A percentile compares a stretch with the other conserved stretches of the same genome.
phyloP scores from a whole-genome alignment of 441 rosid species.

The Bocquillonia castaneifolia region DNA sequence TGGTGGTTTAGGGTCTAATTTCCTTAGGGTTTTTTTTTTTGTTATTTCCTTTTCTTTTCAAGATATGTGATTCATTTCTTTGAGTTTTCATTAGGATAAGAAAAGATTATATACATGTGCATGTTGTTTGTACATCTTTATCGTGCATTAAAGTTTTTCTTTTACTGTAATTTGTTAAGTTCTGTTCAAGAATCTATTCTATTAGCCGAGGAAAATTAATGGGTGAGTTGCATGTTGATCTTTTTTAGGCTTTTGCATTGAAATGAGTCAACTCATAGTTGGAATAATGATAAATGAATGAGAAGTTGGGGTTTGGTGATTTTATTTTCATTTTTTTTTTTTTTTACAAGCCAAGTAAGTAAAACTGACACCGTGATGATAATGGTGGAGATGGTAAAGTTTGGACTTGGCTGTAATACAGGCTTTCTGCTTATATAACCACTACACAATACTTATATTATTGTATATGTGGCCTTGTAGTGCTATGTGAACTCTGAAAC shows the following conservation, averaged over 20 bases:
- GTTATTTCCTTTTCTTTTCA: too few relatives aligned
- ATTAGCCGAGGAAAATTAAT: too few relatives aligned
- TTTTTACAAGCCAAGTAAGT: too few relatives aligned
- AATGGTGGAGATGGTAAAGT: background rate
- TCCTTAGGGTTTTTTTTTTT: background rate
- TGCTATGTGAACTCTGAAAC: slow-evolving; percentile 39
- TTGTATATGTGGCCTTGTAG: slow-evolving; percentile 36
- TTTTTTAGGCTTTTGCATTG: background rate
- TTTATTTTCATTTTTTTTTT: too few relatives aligned
- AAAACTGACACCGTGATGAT: background rate
- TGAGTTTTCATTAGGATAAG: too few relatives aligned
- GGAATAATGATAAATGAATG: background rate
- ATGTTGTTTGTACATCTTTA: too few relatives aligned
- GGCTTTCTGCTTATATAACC: slow-evolving; percentile 2
- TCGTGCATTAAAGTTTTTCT: too few relatives aligned
- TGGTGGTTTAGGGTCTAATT: background rate
- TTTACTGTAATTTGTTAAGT: too few relatives aligned
- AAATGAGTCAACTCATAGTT: background rate
- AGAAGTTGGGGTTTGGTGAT: background rate
- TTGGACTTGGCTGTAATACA: background rate
- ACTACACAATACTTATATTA: background rate
- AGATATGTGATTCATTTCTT: too few relatives aligned
- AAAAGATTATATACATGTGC: too few relatives aligned
- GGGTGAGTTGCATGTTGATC: background rate
- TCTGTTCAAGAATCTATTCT: too few relatives aligned